Conservation (phyloP, 441 rosid species). For the Brassica hybrid region DNA sequence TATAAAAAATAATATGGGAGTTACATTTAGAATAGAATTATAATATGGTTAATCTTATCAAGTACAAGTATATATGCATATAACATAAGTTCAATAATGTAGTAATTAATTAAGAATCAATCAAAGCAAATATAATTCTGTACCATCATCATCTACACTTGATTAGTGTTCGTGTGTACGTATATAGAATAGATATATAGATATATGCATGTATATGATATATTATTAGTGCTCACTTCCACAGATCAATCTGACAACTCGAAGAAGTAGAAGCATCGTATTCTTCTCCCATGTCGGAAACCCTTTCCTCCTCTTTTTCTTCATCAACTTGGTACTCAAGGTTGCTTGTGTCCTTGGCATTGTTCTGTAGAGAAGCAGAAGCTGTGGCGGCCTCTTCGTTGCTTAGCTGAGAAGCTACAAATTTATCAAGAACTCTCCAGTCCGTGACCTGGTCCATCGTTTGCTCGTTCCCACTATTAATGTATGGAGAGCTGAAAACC, state of each 20-base stretch:
- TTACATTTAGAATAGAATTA: constrained; percentile 41
- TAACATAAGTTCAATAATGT: constrained; percentile 45
- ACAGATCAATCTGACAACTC: constrained; percentile 80
- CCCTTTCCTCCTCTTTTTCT: constrained; percentile 51
- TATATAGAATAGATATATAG: constrained; percentile 30
- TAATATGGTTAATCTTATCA: constrained; percentile 38
- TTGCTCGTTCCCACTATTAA: constrained; percentile 48
- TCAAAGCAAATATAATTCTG: constrained; percentile 38
- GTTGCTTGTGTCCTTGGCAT: constrained; percentile 45
- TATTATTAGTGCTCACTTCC: constrained; percentile 62
- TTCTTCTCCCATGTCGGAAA: constrained; percentile 59
- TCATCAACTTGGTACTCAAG: constrained; percentile 49
- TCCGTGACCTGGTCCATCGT: constrained; percentile 78
- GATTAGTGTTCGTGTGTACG: constrained; percentile 32
- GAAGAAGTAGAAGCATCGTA: constrained; percentile 76
- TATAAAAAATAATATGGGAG: constrained; percentile 20
- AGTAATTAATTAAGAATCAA: constrained; percentile 39
- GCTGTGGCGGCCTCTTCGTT: constrained; percentile 61
- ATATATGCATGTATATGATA: constrained; percentile 38
- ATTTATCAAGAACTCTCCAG: constrained; percentile 96
- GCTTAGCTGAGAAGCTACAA: constrained; percentile 96
- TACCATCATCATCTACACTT: constrained; percentile 40
- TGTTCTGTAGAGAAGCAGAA: constrained; percentile 39
- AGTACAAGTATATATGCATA: constrained; percentile 41
- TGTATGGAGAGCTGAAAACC: constrained; percentile 51